Conservation (phyloP, 2,329 filamentous ascomycete species). For the Aspergillus sp. region DNA sequence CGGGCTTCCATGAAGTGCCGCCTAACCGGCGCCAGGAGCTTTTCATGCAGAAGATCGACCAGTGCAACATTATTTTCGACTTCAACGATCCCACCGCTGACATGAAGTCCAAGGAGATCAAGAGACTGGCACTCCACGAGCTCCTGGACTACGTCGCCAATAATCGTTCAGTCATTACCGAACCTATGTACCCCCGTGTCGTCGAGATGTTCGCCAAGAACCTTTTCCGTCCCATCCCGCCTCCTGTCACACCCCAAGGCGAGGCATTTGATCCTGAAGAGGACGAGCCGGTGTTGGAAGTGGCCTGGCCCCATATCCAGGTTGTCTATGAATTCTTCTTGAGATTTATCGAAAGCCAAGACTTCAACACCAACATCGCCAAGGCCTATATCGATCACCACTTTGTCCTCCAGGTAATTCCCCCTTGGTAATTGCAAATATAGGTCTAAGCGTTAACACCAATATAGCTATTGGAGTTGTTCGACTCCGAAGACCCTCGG, state of each 20-base stretch:
- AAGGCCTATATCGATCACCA: constrained; percentile 98
- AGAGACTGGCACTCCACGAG: constrained; percentile 90
- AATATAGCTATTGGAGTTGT: constrained; percentile 78
- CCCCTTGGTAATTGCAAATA: not conserved
- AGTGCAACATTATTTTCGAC: constrained; percentile 99
- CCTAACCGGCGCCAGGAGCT: constrained; percentile 92
- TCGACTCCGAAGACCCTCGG: constrained; percentile 94
- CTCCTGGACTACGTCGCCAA: constrained; percentile 97
- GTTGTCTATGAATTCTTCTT: constrained; percentile 99
- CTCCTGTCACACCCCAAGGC: constrained; percentile 94
- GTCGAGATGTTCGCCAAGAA: constrained; percentile 99
- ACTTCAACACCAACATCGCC: constrained; percentile 99
- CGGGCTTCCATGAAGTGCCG: constrained; percentile 95
- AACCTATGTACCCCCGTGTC: constrained; percentile 97
- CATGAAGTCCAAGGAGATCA: constrained; percentile 99
- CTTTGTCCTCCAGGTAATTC: constrained; percentile 74
- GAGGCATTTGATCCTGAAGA: constrained; percentile 98
- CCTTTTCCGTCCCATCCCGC: constrained; percentile 91
- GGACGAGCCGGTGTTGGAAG: constrained; percentile 94
- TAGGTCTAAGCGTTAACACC: constrained; percentile 5
- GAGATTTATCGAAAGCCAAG: constrained; percentile 97
- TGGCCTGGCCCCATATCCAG: constrained; percentile 98
- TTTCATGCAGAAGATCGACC: constrained; percentile 99
- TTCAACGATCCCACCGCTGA: constrained; percentile 97
- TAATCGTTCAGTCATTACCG: constrained; percentile 96